These are phyloP conservation scores for Epithemia pelagica DNA, from an alignment of 108 stramenopile species.

Conservation along the genomic window DNA sequence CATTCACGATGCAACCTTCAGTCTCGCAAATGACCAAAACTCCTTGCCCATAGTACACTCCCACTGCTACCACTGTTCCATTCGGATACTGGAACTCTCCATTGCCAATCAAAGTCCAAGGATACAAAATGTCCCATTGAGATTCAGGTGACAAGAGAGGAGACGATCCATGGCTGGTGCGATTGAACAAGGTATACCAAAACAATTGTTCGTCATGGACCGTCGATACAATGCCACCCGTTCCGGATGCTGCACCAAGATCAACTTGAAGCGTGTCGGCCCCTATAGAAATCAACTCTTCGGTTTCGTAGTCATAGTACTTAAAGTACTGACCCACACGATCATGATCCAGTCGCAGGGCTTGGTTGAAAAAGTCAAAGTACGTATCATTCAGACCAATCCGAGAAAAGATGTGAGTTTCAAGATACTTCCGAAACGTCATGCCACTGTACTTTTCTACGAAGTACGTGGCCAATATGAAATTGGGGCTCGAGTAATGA, in stretches of 20 bases:
- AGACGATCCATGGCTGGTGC: not conserved
- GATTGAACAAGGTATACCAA: slow-evolving; percentile 2
- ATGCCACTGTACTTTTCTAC: slow-evolving; percentile 7
- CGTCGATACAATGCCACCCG: slow-evolving; percentile 3
- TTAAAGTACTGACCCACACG: slow-evolving; percentile 2
- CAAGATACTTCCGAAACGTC: slow-evolving; percentile 1
- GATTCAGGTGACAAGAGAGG: not conserved
- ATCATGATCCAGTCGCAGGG: not conserved
- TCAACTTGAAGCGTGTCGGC: slow-evolving; percentile 1
- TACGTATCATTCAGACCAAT: slow-evolving; percentile 2
- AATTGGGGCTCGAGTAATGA: slow-evolving; percentile 3
- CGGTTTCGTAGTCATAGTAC: not conserved
- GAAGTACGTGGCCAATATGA: slow-evolving; percentile 4
- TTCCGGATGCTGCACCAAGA: slow-evolving; percentile 3
- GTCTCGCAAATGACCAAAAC: not conserved
- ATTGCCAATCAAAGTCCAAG: not conserved
- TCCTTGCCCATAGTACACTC: not conserved
- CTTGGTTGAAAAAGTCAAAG: slow-evolving; percentile 3
- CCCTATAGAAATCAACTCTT: slow-evolving; percentile 1
- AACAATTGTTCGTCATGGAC: not conserved
- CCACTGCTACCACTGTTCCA: not conserved
- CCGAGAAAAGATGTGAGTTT: not conserved
- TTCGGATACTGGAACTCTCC: not conserved
- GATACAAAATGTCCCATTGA: not conserved
- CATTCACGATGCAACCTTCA: not conserved